These are phyloP conservation scores for Zygnema cylindricum DNA, from an alignment of 139 green algal genomes.

Conservation along the genomic window DNA sequence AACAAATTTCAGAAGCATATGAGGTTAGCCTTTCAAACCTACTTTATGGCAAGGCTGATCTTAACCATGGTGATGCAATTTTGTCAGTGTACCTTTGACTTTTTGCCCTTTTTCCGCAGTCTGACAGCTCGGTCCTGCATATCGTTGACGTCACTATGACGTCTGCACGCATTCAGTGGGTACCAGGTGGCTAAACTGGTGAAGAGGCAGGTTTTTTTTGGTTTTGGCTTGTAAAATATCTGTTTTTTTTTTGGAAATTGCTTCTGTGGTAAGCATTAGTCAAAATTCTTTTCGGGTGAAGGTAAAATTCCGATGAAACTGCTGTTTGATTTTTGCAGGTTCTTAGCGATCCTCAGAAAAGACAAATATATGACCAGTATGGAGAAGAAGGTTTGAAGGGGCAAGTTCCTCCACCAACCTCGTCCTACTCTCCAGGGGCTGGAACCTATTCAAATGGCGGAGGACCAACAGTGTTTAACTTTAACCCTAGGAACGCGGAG, in stretches of 20 bases:
- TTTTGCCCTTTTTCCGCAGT: constrained; percentile 6
- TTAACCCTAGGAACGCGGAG: constrained; percentile 54
- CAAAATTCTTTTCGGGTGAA: too few relatives aligned
- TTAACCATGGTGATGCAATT: too few relatives aligned
- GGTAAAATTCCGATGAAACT: too few relatives aligned
- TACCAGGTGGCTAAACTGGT: too few relatives aligned
- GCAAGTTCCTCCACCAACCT: constrained; percentile 45
- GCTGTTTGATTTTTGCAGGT: too few relatives aligned
- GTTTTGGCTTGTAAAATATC: too few relatives aligned
- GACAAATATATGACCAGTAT: constrained; percentile 64
- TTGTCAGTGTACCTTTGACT: constrained; percentile 3
- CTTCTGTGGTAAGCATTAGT: too few relatives aligned
- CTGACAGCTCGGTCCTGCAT: neutral
- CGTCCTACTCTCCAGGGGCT: neutral
- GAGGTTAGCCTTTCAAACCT: too few relatives aligned
- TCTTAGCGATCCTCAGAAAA: constrained; percentile 66
- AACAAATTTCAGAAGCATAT: constrained; percentile 66
- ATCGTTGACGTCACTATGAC: too few relatives aligned
- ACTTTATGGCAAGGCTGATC: constrained; percentile 9
- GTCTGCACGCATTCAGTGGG: too few relatives aligned
- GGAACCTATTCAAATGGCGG: constrained; percentile 15
- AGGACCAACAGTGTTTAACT: constrained; percentile 23
- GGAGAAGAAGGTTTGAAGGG: constrained; percentile 66
- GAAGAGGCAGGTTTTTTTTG: too few relatives aligned
- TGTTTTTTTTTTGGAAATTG: too few relatives aligned